phyloP scores from a whole-genome alignment of 2,329 filamentous ascomycete genomes.

The Cercospora sp. region DNA sequence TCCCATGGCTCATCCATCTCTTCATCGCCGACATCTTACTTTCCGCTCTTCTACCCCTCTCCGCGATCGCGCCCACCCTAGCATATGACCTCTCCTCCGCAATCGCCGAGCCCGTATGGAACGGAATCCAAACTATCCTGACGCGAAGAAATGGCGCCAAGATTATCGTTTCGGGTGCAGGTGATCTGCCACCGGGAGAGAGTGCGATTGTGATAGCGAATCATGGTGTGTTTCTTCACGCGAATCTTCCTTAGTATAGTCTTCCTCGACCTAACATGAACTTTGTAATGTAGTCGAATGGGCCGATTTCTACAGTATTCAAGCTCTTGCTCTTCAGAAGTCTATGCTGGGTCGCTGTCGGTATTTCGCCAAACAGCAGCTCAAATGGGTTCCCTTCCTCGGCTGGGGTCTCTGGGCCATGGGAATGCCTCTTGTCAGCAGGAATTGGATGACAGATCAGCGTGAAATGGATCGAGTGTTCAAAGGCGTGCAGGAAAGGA shows the following conservation, averaged over 20 bases:
- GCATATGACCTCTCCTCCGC: conserved; percentile 58
- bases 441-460: conserved; percentile 60
- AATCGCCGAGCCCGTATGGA: conserved; percentile 58
- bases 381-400: conserved; percentile 60
- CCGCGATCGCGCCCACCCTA: conserved; percentile 44
- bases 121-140: conserved; percentile 60
- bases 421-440: conserved; percentile 63
- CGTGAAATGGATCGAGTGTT: conserved; percentile 60
- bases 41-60: conserved; percentile 39
- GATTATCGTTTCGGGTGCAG: conserved; percentile 55
- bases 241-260: not conserved
- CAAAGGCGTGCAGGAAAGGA: conserved; percentile 51
- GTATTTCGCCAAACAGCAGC: conserved; percentile 63
- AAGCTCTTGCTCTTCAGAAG: conserved; percentile 55
- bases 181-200: conserved; percentile 54
- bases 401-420: conserved; percentile 66
- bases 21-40: conserved; percentile 53
- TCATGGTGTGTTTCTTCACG: conserved; percentile 41
- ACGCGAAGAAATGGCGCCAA: conserved; percentile 54
- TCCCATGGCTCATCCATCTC: conserved; percentile 57
- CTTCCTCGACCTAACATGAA: not conserved
- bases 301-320: conserved; percentile 66
- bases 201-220: conserved; percentile 62
- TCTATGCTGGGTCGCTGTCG: conserved; percentile 63
- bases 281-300: conserved; percentile 50